Percentiles rank a stretch among this genome's conserved stretches.
These are phyloP conservation scores for Phytophthora sansomeana DNA, from an alignment of 352 stramenopile species.

Conservation along the genomic window DNA sequence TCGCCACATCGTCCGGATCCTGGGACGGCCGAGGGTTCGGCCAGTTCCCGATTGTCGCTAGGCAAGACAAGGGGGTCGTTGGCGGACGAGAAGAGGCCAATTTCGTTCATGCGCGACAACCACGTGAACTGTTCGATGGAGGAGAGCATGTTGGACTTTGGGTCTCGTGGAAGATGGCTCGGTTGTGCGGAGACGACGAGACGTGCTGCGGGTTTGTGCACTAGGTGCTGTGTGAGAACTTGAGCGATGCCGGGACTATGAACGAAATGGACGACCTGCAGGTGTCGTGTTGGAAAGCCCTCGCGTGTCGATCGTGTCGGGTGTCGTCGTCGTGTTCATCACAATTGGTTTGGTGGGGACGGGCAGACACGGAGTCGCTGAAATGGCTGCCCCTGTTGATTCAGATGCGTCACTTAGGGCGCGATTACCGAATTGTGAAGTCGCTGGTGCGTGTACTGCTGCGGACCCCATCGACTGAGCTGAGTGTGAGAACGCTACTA, in stretches of 20 bases:
- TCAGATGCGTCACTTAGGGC: no score
- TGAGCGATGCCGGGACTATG: constrained; percentile 6
- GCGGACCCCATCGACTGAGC: no score
- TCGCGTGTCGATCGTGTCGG: neutral
- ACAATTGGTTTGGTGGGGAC: neutral
- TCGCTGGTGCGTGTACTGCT: neutral
- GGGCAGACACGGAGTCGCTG: neutral
- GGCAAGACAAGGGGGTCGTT: neutral
- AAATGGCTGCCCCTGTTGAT: no score
- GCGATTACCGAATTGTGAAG: neutral
- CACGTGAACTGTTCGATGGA: neutral
- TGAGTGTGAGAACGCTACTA: no score
- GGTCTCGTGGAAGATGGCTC: neutral
- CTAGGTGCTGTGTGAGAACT: constrained; percentile 11
- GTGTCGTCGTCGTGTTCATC: neutral
- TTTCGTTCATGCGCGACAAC: neutral
- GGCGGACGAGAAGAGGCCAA: neutral
- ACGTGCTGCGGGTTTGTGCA: constrained; percentile 5
- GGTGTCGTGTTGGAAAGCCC: neutral
- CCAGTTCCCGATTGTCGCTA: neutral
- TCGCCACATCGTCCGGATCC: constrained; percentile 25
- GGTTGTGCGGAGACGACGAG: neutral
- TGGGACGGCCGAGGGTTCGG: neutral
- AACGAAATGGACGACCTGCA: neutral
- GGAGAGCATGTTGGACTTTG: neutral